Base-by-base conservation (phyloP, 805 yeast species). In the Metschnikowia chrysomelidarum region DNA sequence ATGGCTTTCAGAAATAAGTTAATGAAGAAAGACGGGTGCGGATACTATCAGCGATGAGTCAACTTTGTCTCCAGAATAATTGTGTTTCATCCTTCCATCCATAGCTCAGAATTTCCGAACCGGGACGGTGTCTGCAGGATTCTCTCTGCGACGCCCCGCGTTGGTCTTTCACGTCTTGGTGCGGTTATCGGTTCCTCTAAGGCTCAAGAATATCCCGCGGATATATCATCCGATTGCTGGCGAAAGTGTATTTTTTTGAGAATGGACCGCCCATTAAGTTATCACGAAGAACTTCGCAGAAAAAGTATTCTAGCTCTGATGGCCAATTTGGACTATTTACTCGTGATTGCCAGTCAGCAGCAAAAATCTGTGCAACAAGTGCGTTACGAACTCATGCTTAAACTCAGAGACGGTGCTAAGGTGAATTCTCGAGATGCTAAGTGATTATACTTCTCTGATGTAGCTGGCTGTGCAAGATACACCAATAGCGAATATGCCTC, bases 341-440 rank as follows among this genome's bases (percentile, higher is more conserved):
- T 64, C 40, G 58, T 62, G 27, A 55, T 62, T 17, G 72, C 73
- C 10, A 52, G 52, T 30, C 71, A 65, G 46, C 69, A 66, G 45
- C 59, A 60, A 36, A 67, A 66, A 38, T 55, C 67, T 5, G 71
- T 67, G 21, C 64, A 63, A 43, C 71, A 66, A 44, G 69, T 67
- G 24, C 59, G 56, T 34, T 60, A 67, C 40, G 73, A 67, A 44
- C 43, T 67, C 32, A 55, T 54, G 58, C 40, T 54, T 39, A 56
- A 54, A 36, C 41, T 42, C 21, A 44, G 32, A 28, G 40, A 41
- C n/a, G 38, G 26, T 19, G 5, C 12, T n/a, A n/a, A n/a, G n/a
- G n/a, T n/a, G n/a, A n/a, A n/a, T n/a, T n/a, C n/a, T n/a, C n/a
- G n/a, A n/a, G n/a, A n/a, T n/a, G n/a, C n/a, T n/a, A n/a, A n/a